Evolutionary conservation across 768 basidiomycete species (phyloP).

Genomic region (Boletus tomentosulus): DNA sequence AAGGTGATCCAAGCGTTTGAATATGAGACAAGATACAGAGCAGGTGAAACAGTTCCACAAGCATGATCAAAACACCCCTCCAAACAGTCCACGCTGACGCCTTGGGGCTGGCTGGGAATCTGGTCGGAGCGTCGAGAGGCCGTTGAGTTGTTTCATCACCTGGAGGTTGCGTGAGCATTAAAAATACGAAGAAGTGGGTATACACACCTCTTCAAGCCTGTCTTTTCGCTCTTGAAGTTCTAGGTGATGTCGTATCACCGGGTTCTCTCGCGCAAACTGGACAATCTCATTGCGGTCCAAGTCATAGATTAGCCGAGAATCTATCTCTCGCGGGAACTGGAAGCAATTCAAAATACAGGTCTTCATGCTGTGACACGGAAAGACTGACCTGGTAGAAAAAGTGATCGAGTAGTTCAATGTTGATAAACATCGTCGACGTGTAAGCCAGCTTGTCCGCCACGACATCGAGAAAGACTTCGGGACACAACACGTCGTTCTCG

Average conservation of each 20-base stretch:
- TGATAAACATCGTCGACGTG: constrained; percentile 97
- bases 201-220: constrained; percentile 86
- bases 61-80: constrained; percentile 61
- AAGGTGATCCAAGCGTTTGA: background rate
- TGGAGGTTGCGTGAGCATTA: constrained; percentile 25
- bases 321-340: constrained; percentile 96
- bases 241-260: constrained; percentile 77
- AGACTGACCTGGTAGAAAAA: constrained; percentile 91
- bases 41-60: background rate
- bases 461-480: constrained; percentile 94
- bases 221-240: constrained; percentile 97
- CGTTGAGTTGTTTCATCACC: constrained; percentile 96
- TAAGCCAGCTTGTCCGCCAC: constrained; percentile 96
- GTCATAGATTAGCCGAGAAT: constrained; percentile 88
- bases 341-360: background rate
- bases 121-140: constrained; percentile 81
- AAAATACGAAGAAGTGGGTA: background rate
- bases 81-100: constrained; percentile 75
- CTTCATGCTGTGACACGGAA: background rate
- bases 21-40: background rate
- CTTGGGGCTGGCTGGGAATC: constrained; percentile 74
- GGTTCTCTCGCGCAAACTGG: constrained; percentile 94
- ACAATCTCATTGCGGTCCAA: constrained; percentile 87
- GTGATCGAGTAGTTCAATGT: constrained; percentile 95
- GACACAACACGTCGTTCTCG: constrained; percentile 85